A percentile compares a stretch with the other conserved stretches of the same genome.
Evolutionary conservation across 129 eudicot genomes (phyloP).

Genomic region (Centella asiatica): DNA sequence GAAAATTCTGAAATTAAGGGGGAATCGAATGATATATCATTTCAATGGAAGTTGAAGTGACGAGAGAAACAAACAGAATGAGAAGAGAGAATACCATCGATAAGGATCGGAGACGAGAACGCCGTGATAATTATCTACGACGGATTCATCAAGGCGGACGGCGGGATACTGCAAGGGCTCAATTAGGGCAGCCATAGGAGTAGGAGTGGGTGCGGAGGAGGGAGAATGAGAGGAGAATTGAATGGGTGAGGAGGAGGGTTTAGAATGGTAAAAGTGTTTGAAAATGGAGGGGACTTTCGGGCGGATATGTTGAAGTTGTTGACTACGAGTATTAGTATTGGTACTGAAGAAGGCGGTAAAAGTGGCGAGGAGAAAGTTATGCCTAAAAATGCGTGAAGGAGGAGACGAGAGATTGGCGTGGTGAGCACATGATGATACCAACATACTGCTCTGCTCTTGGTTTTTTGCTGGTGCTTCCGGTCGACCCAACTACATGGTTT

Average conservation of each 20-base stretch:
- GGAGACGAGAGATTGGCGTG: too few relatives aligned
- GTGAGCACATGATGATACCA: too few relatives aligned
- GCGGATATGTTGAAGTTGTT: background rate
- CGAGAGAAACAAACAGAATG: background rate
- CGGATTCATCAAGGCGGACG: conserved; percentile 60
- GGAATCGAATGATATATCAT: too few relatives aligned
- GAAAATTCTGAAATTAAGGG: too few relatives aligned
- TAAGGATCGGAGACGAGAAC: conserved; percentile 68
- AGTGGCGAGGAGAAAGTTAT: too few relatives aligned
- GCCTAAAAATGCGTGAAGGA: too few relatives aligned
- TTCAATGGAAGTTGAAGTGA: background rate
- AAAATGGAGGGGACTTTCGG: background rate
- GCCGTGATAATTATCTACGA: conserved; percentile 79
- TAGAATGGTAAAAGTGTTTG: background rate
- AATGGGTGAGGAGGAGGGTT: background rate
- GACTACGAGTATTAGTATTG: background rate
- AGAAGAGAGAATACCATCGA: conserved; percentile 43
- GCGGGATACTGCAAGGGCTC: conserved; percentile 43
- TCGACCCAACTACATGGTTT: too few relatives aligned
- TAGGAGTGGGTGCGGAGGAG: background rate
- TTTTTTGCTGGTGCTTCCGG: too few relatives aligned
- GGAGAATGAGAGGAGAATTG: conserved; percentile 3
- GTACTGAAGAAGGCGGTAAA: too few relatives aligned
- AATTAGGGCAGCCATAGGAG: conserved; percentile 41
- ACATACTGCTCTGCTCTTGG: too few relatives aligned